Evolutionary conservation across 202 grass and related monocot genomes (phyloP), one percentile per base, ranked within the genome.

Genomic region (Bolboschoenoplectus hybrid): DNA sequence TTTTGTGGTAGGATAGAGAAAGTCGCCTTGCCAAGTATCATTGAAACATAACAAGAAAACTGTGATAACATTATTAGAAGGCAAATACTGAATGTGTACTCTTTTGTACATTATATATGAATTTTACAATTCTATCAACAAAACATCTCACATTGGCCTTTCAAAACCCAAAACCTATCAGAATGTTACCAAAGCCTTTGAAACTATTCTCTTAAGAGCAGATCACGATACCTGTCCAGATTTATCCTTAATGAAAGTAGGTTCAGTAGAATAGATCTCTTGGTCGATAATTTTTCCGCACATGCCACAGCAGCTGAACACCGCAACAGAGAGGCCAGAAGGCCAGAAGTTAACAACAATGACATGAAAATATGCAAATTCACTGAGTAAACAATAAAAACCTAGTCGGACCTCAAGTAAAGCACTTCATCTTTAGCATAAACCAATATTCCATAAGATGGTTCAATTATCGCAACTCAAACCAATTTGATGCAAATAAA

Each of bases 261-360:
- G 93, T 62, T 90, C 88, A 34, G 76, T 87, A 4, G 84, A 83
- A 63, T 87, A 97, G 46, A 97, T 80, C 12, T 97, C 93, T 67
- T 97, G 70, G 84, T 97, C 95, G 71, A 97, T 67, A 86, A 97
- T 88, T 88, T 90, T 97, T 16, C 93, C 95, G n/a, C 95, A 97
- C 1, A 51, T 52, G 50, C 73, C 87, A 82, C 95, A 95, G 40
- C 91, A 93, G 70, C 95, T 95, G 89, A 86, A 63, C 56, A 90
- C 63, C 75, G 91, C 49, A 14, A 75, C 7, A 56, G 67, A 69
- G 34, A 10, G 44, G 7, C 26, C 6, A 52, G 9, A 11, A 58
- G 5, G 2, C 16, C 6, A 72, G 41, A 8, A 71, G 41, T 46
- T 71, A 72, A 47, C 40, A 72, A 20, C 40, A 46, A 72, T 19